Evolutionary conservation across 306 rosid species (phyloP).

Genomic region (Erythrophleum fordii): DNA sequence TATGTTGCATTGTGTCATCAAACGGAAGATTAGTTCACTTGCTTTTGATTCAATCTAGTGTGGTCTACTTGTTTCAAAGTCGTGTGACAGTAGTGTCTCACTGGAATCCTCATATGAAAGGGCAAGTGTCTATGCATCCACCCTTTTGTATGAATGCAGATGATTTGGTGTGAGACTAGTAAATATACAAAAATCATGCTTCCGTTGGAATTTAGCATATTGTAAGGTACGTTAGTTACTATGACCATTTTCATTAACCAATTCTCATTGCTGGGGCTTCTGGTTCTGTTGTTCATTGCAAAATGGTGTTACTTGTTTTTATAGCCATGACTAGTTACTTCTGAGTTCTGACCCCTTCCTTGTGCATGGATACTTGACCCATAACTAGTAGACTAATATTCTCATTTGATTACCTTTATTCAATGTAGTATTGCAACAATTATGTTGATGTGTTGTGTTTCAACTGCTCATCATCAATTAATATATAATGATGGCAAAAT

Average conservation of each 20-base stretch:
- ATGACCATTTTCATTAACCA: constrained; percentile 20
- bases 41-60: too few relatives aligned
- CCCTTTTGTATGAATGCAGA: constrained; percentile 54
- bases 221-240: constrained; percentile 54
- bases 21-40: too few relatives aligned
- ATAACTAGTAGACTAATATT: not conserved
- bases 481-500: not conserved
- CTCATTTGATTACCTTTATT: too few relatives aligned
- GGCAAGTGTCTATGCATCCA: constrained; percentile 67
- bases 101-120: constrained; percentile 69
- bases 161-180: constrained; percentile 45
- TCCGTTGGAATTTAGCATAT: constrained; percentile 55
- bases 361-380: not conserved
- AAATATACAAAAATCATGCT: constrained; percentile 50
- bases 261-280: not conserved
- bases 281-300: not conserved
- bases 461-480: not conserved
- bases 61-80: too few relatives aligned
- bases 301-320: not conserved
- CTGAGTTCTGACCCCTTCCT: not conserved
- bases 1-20: too few relatives aligned
- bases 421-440: too few relatives aligned
- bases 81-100: constrained; percentile 47
- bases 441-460: too few relatives aligned
- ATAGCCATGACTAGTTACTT: not conserved